Conservation (phyloP, 306 rosid genomes). For the Rubus parviflorus region DNA sequence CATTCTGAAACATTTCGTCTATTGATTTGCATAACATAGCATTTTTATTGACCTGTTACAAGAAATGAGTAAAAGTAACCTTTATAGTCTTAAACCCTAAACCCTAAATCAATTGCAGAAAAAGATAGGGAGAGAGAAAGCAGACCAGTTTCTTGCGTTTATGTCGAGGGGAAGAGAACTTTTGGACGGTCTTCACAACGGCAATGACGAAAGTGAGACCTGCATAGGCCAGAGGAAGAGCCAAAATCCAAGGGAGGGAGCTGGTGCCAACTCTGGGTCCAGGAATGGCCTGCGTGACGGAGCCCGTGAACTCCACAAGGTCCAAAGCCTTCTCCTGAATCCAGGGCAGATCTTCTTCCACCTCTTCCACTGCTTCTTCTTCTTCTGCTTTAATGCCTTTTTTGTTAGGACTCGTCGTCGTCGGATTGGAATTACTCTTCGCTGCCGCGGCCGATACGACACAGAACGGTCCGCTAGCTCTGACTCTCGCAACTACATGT, state of each 20-base stretch:
- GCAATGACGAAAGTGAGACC: constrained; percentile 76
- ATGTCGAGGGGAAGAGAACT: constrained; percentile 76
- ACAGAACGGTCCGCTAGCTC: constrained; percentile 7
- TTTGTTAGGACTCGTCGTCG: background rate
- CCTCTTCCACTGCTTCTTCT: constrained; percentile 47
- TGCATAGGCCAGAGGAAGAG: constrained; percentile 72
- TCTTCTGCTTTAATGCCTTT: constrained; percentile 12
- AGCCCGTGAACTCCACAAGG: constrained; percentile 89
- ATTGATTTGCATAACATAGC: constrained; percentile 64
- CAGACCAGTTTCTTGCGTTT: constrained; percentile 74
- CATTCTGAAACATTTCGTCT: constrained; percentile 61
- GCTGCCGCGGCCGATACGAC: constrained; percentile 15
- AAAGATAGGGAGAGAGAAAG: background rate
- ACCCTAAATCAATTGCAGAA: background rate
- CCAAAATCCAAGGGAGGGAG: constrained; percentile 88
- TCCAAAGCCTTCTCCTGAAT: constrained; percentile 93
- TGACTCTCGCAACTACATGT: background rate
- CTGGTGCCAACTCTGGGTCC: constrained; percentile 90
- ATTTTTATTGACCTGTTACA: constrained; percentile 69
- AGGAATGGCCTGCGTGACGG: constrained; percentile 86
- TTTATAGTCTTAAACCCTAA: background rate
- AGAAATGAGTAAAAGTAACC: background rate
- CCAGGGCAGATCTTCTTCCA: constrained; percentile 91
- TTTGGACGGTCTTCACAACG: constrained; percentile 62
- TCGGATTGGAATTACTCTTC: constrained; percentile 19